phyloP scores from a whole-genome alignment of 257 asterid species.

The Solanum lignicaule region DNA sequence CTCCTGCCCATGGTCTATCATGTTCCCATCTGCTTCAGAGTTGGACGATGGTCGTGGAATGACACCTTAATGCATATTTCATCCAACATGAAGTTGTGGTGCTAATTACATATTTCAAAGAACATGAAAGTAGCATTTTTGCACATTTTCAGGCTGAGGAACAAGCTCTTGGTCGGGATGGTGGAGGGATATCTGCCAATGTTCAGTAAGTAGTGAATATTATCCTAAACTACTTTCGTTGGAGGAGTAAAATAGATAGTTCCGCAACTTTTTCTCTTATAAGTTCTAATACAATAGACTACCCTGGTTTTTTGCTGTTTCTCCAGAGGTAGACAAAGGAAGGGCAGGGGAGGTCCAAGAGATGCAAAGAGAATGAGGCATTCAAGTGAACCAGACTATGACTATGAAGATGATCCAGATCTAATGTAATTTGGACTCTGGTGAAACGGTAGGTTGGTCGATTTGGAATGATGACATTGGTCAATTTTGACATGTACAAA shows the following conservation, averaged over 20 bases:
- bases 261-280: background rate
- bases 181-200: slow-evolving; percentile 48
- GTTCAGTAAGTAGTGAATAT: slow-evolving; percentile 62
- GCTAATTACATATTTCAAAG: background rate
- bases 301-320: background rate
- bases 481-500: background rate
- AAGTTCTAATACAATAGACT: background rate
- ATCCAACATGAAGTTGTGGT: background rate
- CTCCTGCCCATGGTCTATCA: background rate
- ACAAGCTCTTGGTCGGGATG: slow-evolving; percentile 70
- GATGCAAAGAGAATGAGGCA: slow-evolving; percentile 80
- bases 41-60: background rate
- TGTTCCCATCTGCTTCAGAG: background rate
- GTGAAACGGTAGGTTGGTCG: background rate
- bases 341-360: slow-evolving; percentile 77
- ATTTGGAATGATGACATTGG: background rate
- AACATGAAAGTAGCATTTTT: background rate
- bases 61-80: background rate
- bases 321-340: slow-evolving; percentile 82
- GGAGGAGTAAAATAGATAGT: background rate
- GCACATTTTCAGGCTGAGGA: slow-evolving; percentile 67
- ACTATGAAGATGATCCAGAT: slow-evolving; percentile 94
- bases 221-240: background rate
- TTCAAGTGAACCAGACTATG: slow-evolving; percentile 80
- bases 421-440: slow-evolving; percentile 35